Evolutionary conservation across 148 eudicot species (phyloP).

Genomic region (Cornus controversa): DNA sequence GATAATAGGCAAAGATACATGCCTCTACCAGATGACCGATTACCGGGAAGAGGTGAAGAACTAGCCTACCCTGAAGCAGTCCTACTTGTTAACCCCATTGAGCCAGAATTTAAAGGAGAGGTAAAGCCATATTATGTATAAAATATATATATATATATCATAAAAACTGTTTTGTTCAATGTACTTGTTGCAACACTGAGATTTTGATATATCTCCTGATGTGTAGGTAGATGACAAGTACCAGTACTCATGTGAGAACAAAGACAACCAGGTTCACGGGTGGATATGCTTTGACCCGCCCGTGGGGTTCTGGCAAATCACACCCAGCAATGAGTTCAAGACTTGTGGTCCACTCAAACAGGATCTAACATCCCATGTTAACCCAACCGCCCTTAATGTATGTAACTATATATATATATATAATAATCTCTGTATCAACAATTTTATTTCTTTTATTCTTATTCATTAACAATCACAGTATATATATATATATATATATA

Average conservation of each 20-base stretch:
- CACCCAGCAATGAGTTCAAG: slow-evolving; percentile 74
- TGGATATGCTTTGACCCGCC: slow-evolving; percentile 68
- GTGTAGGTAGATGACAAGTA: slow-evolving; percentile 88
- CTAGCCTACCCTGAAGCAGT: slow-evolving; percentile 92
- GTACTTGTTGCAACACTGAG: too few relatives aligned
- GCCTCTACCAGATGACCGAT: slow-evolving; percentile 85
- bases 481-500: too few relatives aligned
- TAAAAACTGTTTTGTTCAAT: too few relatives aligned
- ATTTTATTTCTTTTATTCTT: too few relatives aligned
- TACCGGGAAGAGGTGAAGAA: slow-evolving; percentile 66
- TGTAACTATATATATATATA: slow-evolving; percentile 12
- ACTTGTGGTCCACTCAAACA: slow-evolving; percentile 85
- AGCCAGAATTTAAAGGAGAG: slow-evolving; percentile 69
- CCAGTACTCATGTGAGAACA: slow-evolving; percentile 80
- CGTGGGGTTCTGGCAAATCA: slow-evolving; percentile 88
- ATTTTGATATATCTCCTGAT: too few relatives aligned
- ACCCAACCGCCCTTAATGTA: slow-evolving; percentile 76
- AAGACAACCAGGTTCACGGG: slow-evolving; percentile 73
- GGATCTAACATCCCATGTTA: slow-evolving; percentile 82
- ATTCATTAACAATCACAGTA: too few relatives aligned
- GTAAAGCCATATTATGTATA: slow-evolving; percentile 34
- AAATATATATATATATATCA: too few relatives aligned
- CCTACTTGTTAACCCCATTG: slow-evolving; percentile 67
- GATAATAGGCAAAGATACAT: slow-evolving; percentile 71
- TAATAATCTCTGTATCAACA: too few relatives aligned